Percentiles rank a stretch among this genome's conserved stretches.
These are phyloP conservation scores for Vigna angularis DNA, from an alignment of 306 rosid genomes.

Conservation along the genomic window DNA sequence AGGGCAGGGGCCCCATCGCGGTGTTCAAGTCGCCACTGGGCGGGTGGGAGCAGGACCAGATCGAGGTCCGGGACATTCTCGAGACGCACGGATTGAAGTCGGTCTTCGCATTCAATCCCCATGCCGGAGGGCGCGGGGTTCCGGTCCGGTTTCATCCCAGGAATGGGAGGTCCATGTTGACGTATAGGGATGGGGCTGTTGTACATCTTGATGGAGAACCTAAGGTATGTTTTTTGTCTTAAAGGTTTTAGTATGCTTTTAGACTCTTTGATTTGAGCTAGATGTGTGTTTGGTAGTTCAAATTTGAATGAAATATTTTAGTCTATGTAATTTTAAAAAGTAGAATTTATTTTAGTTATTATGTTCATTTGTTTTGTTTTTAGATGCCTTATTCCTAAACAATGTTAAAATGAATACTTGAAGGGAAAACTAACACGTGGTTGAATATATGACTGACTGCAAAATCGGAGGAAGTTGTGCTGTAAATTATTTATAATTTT, in stretches of 20 bases:
- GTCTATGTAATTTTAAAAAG: too few relatives aligned
- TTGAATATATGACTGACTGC: too few relatives aligned
- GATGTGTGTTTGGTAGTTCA: too few relatives aligned
- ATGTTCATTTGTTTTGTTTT: too few relatives aligned
- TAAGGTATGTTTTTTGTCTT: conserved; percentile 49
- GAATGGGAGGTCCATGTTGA: conserved; percentile 78
- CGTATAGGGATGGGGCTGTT: conserved; percentile 69
- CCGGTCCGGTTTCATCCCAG: conserved; percentile 75
- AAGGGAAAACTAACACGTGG: too few relatives aligned
- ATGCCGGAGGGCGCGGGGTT: conserved; percentile 64
- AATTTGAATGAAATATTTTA: too few relatives aligned
- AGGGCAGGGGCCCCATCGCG: conserved; percentile 81
- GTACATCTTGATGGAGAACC: conserved; percentile 86
- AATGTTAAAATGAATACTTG: too few relatives aligned
- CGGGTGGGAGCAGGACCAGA: conserved; percentile 93
- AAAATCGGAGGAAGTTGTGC: too few relatives aligned
- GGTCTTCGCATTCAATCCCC: conserved; percentile 67
- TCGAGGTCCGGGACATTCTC: conserved; percentile 80
- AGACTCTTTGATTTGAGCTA: too few relatives aligned
- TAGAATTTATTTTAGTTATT: too few relatives aligned
- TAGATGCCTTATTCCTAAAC: too few relatives aligned
- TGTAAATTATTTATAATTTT: too few relatives aligned
- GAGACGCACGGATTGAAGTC: conserved; percentile 73
- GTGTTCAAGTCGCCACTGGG: conserved; percentile 69
- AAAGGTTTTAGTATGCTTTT: neutral